Base-by-base conservation (phyloP, 805 yeast species). In the Barnettozyma sucrosica region DNA sequence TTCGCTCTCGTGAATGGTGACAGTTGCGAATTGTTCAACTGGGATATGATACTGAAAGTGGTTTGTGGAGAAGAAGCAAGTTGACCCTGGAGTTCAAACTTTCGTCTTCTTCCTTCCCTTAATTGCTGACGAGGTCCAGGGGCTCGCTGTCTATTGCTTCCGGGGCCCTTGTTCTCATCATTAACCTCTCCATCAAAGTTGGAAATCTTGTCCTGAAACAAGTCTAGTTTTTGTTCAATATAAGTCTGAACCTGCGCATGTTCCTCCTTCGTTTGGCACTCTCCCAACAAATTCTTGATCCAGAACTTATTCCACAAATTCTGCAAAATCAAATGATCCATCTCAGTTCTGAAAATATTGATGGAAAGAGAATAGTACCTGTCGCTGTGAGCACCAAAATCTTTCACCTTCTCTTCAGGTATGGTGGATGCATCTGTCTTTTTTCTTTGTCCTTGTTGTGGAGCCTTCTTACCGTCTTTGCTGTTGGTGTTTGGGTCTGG, bases 361-460 rank as follows among this genome's bases (percentile, higher is more conserved):
- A 88, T 74, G 30, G 79, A 77, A 23, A 88, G 66, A 2, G 85
- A 66, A 59, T 88, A 87, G 64, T 87, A 89, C 50, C 71, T 74
- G 40, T 78, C 77, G 1, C 87, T 74, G 59, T 87, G 89, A 36
- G 75, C 77, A 0, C 95, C 95, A 61, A 76, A 81, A 51, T 84
- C 89, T 48, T 75, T 73, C 50, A 71, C 59, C 54, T 79, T 79
- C n/a, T 74, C 67, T 19, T 69, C 61, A 3, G 85, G 83, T n/a
- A 76, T 56, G 10, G 52, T 30, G 2, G 50, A 37, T 11, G 46
- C 36, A 20, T 39, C 37, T 2, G 46, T 25, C 23, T 39, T 47
- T 13, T 39, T 39, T 13, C 33, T 18, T 16, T 34, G 41, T 7
- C 38, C 33, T 3, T 48, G 40, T 10, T 47, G 44, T 9, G 30